These are phyloP conservation scores for Trichomonas tenax DNA, from an alignment of 208 protist genomes.

Conservation along the genomic window DNA sequence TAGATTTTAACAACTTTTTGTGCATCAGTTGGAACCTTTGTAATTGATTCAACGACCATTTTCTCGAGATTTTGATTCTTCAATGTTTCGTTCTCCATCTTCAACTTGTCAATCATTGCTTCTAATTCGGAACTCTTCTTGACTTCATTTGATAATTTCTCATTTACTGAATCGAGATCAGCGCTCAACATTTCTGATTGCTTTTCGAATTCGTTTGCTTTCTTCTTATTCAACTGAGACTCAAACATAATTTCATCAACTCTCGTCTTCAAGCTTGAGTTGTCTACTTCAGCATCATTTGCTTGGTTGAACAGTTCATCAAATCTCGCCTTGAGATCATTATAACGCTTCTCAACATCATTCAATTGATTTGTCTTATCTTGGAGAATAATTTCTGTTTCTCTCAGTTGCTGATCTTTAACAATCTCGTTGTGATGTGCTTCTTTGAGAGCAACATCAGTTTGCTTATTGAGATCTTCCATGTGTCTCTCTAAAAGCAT, in stretches of 20 bases:
- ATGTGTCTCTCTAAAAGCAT: too few relatives aligned
- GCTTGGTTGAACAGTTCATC: not conserved
- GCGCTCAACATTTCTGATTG: too few relatives aligned
- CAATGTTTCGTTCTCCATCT: too few relatives aligned
- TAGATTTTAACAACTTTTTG: not conserved
- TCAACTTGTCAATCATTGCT: too few relatives aligned
- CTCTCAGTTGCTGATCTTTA: not conserved
- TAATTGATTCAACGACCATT: too few relatives aligned
- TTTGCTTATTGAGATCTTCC: too few relatives aligned
- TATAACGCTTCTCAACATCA: not conserved
- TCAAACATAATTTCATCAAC: not conserved
- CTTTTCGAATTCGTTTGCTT: not conserved
- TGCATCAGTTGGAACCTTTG: too few relatives aligned
- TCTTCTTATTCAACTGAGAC: not conserved
- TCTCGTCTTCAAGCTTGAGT: not conserved
- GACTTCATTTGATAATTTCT: too few relatives aligned
- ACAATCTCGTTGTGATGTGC: not conserved
- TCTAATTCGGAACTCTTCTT: too few relatives aligned
- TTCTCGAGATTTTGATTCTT: too few relatives aligned
- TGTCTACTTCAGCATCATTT: not conserved
- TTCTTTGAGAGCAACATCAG: not conserved
- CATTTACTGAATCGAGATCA: too few relatives aligned
- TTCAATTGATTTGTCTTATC: not conserved
- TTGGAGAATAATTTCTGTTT: not conserved
- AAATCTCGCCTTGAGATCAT: not conserved